Base-by-base conservation (phyloP, 768 basidiomycete genomes). In the Punctularia strigosozonata region DNA sequence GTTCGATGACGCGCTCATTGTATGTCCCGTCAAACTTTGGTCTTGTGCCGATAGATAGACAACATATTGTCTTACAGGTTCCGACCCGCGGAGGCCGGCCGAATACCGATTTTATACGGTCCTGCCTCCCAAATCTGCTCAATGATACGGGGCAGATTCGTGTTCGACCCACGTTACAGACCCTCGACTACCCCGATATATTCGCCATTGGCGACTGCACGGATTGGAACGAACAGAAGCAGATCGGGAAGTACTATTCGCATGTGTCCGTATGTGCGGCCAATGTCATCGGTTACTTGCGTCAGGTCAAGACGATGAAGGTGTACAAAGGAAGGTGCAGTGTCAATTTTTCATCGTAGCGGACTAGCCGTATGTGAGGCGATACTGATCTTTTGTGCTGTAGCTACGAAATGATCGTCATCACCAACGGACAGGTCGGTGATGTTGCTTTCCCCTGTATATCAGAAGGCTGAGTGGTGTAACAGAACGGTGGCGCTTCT, bases 161-260 rank as follows among this genome's bases (percentile, higher is more conserved):
- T 42, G 66, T 83, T 10, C 50, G 55, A 19, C 64, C 74, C 3
- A 80, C 76, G 1, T 62, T 84, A 28, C 77, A 80, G 47, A 53
- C 83, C 2, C 49, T 45, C 5, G 57, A 54, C 0, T 57, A 77
- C 51, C 58, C 71, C 0, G 63, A 64, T 41, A 70, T 84, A 10
- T 82, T 77, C 41, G 83, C 80, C 0, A 63, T 57, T 2, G 81
- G 81, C 2, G 81, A 85, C 48, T 64, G 76, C 42, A 68, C 76
- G 43, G 73, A 77, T 25, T 75, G 69, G 62, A 40, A 56, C 1
- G 81, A 81, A 53, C 73, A 80, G 54, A 81, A 80, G 47, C 77
- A 71, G 49, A 57, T 56, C 0, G 62, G 55, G 13, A 80, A 82
- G 51, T 60, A 59, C 1, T 18, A 34, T 2, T 48, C 47, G 4